Conservation (phyloP, 371 early-diverging fungal species). For the Amoeboaphelidium protococcarum region DNA sequence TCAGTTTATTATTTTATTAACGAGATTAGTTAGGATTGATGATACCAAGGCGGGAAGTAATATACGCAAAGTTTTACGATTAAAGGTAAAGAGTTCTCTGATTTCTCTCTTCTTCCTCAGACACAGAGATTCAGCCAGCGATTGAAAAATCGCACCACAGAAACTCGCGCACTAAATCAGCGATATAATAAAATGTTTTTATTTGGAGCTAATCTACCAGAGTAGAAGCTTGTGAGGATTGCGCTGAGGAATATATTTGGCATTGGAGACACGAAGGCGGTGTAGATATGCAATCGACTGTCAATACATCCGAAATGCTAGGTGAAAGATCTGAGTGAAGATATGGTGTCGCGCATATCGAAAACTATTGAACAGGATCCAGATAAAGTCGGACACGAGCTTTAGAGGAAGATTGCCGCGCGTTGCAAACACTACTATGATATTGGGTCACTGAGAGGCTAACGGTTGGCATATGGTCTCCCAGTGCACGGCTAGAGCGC, state of each 20-base stretch:
- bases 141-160: too few relatives aligned
- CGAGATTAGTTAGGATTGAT: too few relatives aligned
- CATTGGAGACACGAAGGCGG: background rate
- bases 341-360: background rate
- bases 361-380: background rate
- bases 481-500: background rate
- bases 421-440: background rate
- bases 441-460: background rate
- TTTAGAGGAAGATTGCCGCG: background rate
- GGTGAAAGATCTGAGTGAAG: background rate
- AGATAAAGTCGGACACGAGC: background rate
- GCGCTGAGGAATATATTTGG: background rate
- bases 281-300: background rate
- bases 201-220: background rate
- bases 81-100: too few relatives aligned
- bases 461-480: background rate
- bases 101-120: too few relatives aligned
- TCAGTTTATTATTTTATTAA: too few relatives aligned
- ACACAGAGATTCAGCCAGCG: too few relatives aligned
- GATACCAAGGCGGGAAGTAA: too few relatives aligned
- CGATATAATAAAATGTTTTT: too few relatives aligned
- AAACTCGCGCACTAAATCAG: too few relatives aligned
- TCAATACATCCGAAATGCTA: background rate
- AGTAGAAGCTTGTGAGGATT: background rate
- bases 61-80: too few relatives aligned